Evolutionary conservation across 1,139 yeast species (phyloP).

Genomic region (Arxiozyma telluris): DNA sequence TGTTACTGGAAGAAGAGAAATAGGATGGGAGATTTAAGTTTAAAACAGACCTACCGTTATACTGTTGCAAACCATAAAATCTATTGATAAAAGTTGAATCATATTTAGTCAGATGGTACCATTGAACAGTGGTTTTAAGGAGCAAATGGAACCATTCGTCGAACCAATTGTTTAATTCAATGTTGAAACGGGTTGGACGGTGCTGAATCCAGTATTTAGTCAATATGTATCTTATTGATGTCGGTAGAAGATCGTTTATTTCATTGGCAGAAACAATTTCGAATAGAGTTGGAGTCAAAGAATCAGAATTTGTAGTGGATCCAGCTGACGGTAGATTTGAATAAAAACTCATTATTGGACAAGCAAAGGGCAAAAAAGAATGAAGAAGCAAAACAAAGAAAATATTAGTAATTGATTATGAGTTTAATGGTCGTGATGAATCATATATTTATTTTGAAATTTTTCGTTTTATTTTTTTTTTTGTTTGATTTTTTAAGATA

Average conservation of each 20-base stretch:
- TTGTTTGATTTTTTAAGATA: too few species aligned
- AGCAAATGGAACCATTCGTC: conserved; percentile 51
- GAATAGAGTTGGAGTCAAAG: conserved; percentile 24
- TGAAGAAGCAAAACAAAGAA: too few species aligned
- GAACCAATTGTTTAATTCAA: conserved; percentile 62
- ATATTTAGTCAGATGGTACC: conserved; percentile 62
- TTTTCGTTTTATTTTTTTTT: too few species aligned
- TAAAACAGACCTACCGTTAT: conserved; percentile 32
- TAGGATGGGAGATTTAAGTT: conserved; percentile 11
- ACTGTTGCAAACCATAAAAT: conserved; percentile 80
- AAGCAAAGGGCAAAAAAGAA: not conserved
- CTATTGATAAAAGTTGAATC: conserved; percentile 86
- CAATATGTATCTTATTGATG: conserved; percentile 70
- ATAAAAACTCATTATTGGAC: conserved; percentile 25
- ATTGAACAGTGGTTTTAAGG: conserved; percentile 62
- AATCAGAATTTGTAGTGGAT: conserved; percentile 2
- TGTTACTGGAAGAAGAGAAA: not conserved
- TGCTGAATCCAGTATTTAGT: conserved; percentile 68
- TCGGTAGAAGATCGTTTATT: conserved; percentile 67
- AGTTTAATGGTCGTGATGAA: too few species aligned
- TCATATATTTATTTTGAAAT: too few species aligned
- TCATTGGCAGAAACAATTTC: conserved; percentile 67
- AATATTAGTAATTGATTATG: too few species aligned
- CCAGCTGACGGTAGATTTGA: conserved; percentile 22
- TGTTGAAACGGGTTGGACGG: conserved; percentile 61